Percentiles rank a stretch among this genome's conserved stretches.
Conservation (phyloP, 306 rosid species). For the Arachis hypogaea region DNA sequence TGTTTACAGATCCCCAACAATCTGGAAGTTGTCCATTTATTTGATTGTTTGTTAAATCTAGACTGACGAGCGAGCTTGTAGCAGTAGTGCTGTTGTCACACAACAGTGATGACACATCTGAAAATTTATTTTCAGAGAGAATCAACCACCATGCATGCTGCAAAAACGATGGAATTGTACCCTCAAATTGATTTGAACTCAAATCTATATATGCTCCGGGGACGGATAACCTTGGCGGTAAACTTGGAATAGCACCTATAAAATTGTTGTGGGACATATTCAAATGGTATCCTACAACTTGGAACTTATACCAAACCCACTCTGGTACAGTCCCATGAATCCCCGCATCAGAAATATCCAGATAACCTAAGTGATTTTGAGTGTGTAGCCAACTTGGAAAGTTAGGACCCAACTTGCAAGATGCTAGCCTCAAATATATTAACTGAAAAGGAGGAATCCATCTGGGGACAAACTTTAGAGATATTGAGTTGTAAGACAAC, state of each 20-base stretch:
- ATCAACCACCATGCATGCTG: background rate
- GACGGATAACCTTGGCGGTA: background rate
- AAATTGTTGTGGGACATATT: constrained; percentile 31
- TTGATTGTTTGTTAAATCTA: constrained; percentile 32
- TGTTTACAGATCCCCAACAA: constrained; percentile 17
- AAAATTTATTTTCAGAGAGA: constrained; percentile 23
- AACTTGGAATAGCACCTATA: background rate
- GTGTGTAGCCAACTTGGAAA: constrained; percentile 5
- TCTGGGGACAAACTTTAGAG: background rate
- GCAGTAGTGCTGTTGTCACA: background rate
- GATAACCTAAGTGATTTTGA: fast-evolving
- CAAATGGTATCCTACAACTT: fast-evolving
- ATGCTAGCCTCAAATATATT: fast-evolving
- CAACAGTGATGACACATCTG: constrained; percentile 1
- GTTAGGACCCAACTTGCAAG: too few relatives aligned
- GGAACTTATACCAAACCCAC: constrained; percentile 13
- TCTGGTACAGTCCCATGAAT: constrained; percentile 10
- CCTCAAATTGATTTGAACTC: constrained; percentile 34
- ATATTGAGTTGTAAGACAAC: background rate
- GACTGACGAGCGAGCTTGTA: background rate
- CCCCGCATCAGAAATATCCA: background rate
- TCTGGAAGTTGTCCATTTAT: constrained; percentile 8
- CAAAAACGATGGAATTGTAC: background rate
- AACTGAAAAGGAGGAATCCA: constrained; percentile 24
- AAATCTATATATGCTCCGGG: fast-evolving